Base-by-base conservation (phyloP, 2,329 filamentous ascomycete genomes). In the Phaeoacremonium minimum region DNA sequence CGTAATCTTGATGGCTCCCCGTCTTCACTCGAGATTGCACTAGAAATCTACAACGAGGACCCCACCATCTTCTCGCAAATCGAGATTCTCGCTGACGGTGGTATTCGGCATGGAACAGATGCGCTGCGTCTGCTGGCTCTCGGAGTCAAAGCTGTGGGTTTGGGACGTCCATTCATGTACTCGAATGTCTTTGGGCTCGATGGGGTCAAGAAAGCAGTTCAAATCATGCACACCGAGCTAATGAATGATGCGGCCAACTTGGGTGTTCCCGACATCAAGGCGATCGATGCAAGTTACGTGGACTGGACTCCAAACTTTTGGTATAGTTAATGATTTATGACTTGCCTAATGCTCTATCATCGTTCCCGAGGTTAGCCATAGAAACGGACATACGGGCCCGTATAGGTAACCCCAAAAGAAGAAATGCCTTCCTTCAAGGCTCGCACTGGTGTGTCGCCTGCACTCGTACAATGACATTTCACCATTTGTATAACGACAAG, bases 91-190 rank as follows among this genome's bases (percentile, higher is more conserved):
- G 61, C 61, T 14, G 64, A 69, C 40, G 64, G 66, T 5, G 66
- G 66, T 34, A 48, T 69, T 15, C 59, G 66, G 31, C 65, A 64
- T 37, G 66, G 65, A 9, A 56, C 55, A 8, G 66, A 69, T 32
- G 58, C 55, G 11, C 49, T 69, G n/a, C 63, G 65, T 44, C 56
- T 67, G 8, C 53, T 69, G n/a, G 55, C 63, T 3, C 58, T 67
- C 12, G 64, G 66, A 8, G 66, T 66, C 36, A 59, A 57, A 45
- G 63, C 61, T 11, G 64, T 68, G 6, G 60, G 72, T 12, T 42
- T 77, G 1, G 73, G 71, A 13, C 54, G 73, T 1, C 64, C 69
- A 8, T 66, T 70, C 43, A 73, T 75, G 70, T 76, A 63, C 47
- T 57, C 68, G 43, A 76, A 75, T 52, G 51, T 71, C 31, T 77